phyloP scores from a whole-genome alignment of 805 yeast species.

The Metschnikowia orientalis region DNA sequence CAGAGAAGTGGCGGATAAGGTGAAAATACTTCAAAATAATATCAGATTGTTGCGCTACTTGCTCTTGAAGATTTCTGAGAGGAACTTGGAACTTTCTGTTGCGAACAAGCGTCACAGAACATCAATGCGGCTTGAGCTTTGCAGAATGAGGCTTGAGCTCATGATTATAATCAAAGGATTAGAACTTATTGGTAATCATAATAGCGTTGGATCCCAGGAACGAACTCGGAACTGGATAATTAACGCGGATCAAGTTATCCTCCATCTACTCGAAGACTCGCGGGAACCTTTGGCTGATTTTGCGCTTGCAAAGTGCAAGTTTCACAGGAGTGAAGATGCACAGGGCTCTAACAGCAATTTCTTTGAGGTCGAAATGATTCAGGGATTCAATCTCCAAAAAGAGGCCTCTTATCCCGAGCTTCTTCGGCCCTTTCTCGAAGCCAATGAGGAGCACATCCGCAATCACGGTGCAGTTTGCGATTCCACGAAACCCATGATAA shows the following conservation, averaged over 20 bases:
- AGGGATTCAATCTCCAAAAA: slow-evolving; percentile 61
- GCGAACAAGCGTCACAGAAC: slow-evolving; percentile 20
- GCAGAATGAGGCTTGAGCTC: slow-evolving; percentile 31
- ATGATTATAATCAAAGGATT: slow-evolving; percentile 26
- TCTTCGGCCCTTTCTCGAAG: slow-evolving; percentile 45
- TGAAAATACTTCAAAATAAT: slow-evolving; percentile 27
- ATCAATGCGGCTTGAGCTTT: slow-evolving; percentile 31
- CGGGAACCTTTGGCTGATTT: slow-evolving; percentile 66
- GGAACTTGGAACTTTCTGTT: slow-evolving; percentile 21
- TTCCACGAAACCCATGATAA: slow-evolving; percentile 23
- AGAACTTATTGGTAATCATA: slow-evolving; percentile 11
- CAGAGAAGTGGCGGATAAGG: slow-evolving; percentile 29
- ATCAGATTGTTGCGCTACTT: slow-evolving; percentile 31
- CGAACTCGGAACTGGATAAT: slow-evolving; percentile 13
- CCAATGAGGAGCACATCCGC: slow-evolving; percentile 16
- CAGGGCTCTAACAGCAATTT: slow-evolving; percentile 66
- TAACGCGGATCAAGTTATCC: slow-evolving; percentile 58
- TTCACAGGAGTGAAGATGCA: slow-evolving; percentile 55
- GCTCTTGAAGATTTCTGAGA: slow-evolving; percentile 37
- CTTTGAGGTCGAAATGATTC: slow-evolving; percentile 56
- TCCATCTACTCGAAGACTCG: slow-evolving; percentile 62
- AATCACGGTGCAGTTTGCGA: slow-evolving; percentile 4
- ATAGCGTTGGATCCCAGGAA: slow-evolving; percentile 8
- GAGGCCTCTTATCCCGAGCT: slow-evolving; percentile 66
- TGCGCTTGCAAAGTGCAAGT: slow-evolving; percentile 57